Conservation (phyloP, 345 rosid genomes). For the Eucalyptus tenuipes region DNA sequence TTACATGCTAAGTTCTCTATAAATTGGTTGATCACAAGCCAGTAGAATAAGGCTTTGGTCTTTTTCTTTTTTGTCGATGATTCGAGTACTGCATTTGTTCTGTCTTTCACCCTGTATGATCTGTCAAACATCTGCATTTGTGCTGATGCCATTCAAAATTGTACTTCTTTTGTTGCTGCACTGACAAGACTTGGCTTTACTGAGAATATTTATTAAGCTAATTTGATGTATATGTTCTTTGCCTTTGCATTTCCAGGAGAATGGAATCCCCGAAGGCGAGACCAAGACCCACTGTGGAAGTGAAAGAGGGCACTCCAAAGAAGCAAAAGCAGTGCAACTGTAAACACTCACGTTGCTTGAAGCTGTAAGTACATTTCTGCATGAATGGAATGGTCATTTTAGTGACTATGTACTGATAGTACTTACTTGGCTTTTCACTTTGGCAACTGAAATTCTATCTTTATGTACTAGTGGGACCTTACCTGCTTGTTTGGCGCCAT, state of each 20-base stretch:
- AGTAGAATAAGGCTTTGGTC: background rate
- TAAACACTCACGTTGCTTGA: slow-evolving; percentile 95
- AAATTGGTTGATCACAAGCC: background rate
- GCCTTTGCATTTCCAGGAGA: slow-evolving; percentile 26
- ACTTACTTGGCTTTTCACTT: background rate
- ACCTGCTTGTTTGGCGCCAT: background rate
- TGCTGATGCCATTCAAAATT: background rate
- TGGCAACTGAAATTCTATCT: background rate
- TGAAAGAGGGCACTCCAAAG: slow-evolving; percentile 86
- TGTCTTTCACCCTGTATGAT: background rate
- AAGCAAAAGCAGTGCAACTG: slow-evolving; percentile 97
- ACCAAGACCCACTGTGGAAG: slow-evolving; percentile 48
- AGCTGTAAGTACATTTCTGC: slow-evolving; percentile 49
- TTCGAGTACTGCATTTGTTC: background rate
- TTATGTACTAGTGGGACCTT: background rate
- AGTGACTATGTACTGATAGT: background rate
- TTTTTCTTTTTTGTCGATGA: background rate
- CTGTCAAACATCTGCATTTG: background rate
- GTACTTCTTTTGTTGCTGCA: background rate
- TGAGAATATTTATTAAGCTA: background rate
- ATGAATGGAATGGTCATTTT: background rate
- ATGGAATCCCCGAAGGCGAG: slow-evolving; percentile 81
- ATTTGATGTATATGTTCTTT: background rate
- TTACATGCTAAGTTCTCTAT: background rate
- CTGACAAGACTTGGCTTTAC: background rate